Conservation (phyloP, 805 yeast species). For the Metschnikowia peoriensis region DNA sequence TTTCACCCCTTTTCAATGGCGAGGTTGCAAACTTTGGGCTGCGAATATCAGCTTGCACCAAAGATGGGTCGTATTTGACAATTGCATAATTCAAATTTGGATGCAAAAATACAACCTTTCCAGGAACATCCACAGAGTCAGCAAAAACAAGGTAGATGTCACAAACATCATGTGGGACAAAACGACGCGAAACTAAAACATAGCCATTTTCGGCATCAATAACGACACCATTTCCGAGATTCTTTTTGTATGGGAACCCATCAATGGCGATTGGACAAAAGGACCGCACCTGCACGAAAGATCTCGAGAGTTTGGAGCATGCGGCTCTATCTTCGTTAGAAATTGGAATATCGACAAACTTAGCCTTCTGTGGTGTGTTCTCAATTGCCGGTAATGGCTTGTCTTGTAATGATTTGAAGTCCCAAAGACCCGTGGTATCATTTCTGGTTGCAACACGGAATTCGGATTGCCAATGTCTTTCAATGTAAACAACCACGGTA, state of each 20-base stretch:
- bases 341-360: conserved; percentile 65
- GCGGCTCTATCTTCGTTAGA: conserved; percentile 41
- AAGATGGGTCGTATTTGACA: conserved; percentile 73
- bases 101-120: conserved; percentile 75
- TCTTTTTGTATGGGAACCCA: conserved; percentile 62
- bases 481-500: conserved; percentile 65
- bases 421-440: conserved; percentile 57
- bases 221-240: conserved; percentile 72
- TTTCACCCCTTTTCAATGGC: conserved; percentile 72
- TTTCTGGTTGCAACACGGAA: conserved; percentile 67
- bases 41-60: conserved; percentile 67
- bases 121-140: conserved; percentile 80
- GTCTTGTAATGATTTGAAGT: conserved; percentile 51
- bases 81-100: conserved; percentile 87
- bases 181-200: conserved; percentile 71
- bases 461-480: conserved; percentile 80
- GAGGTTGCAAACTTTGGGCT: conserved; percentile 60
- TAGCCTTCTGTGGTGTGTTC: conserved; percentile 59
- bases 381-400: conserved; percentile 59
- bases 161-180: conserved; percentile 78
- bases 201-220: conserved; percentile 79
- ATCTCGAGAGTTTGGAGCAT: conserved; percentile 56
- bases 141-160: conserved; percentile 81
- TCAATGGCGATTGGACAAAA: conserved; percentile 71
- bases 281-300: conserved; percentile 70